A percentile compares a stretch with the other conserved stretches of the same genome.
Conservation (phyloP, 768 basidiomycete genomes). For the Termitomyces sp. region DNA sequence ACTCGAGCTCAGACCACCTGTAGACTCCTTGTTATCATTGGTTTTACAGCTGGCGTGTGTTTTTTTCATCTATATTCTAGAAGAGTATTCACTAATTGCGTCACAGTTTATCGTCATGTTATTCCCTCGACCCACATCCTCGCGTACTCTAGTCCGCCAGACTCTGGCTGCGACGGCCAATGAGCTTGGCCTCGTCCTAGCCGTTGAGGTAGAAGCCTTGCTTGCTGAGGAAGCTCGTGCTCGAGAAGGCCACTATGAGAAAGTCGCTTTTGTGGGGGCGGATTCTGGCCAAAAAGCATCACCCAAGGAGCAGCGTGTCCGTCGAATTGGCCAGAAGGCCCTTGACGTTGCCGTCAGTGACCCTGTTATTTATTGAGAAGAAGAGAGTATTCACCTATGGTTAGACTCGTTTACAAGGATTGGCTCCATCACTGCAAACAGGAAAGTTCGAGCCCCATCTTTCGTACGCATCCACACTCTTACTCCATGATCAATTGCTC, state of each 20-base stretch:
- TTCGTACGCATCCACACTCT: constrained; percentile 22
- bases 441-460: constrained; percentile 38
- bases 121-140: constrained; percentile 38
- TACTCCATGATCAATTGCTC: neutral
- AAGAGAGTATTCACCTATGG: neutral
- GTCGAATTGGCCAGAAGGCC: constrained; percentile 28
- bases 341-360: constrained; percentile 29
- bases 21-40: constrained; percentile 39
- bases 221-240: constrained; percentile 36
- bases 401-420: constrained; percentile 32
- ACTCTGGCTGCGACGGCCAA: constrained; percentile 31
- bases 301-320: constrained; percentile 33
- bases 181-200: constrained; percentile 32
- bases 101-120: constrained; percentile 40
- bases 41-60: constrained; percentile 37
- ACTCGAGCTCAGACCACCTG: neutral
- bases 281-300: constrained; percentile 21
- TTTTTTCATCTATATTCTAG: neutral
- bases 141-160: constrained; percentile 35
- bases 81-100: neutral
- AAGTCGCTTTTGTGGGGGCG: constrained; percentile 18
- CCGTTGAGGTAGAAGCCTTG: constrained; percentile 37
- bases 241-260: constrained; percentile 24
- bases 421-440: constrained; percentile 31
- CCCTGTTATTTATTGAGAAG: neutral